These are phyloP conservation scores for Chloroidium sp. DNA, from an alignment of 163 green algal species.

Conservation along the genomic window DNA sequence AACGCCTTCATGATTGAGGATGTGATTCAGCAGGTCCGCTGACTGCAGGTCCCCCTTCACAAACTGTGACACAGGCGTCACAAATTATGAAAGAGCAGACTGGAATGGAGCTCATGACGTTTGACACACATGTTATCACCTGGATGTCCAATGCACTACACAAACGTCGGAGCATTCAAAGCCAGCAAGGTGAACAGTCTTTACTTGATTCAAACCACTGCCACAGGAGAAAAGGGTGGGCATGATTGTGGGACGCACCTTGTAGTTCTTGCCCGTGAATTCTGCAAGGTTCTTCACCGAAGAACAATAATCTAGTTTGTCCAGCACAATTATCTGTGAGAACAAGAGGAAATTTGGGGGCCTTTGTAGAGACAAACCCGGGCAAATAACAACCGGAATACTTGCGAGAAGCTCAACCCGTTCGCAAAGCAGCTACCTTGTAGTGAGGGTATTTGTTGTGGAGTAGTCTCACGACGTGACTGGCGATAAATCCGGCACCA, in stretches of 20 bases:
- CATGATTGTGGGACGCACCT: slow-evolving; percentile 29
- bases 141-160: not conserved
- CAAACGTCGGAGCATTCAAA: not conserved
- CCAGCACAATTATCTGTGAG: slow-evolving; percentile 76
- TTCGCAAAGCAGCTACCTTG: slow-evolving; percentile 45
- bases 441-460: slow-evolving; percentile 69
- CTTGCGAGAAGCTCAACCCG: not conserved
- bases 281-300: slow-evolving; percentile 71
- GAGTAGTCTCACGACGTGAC: slow-evolving; percentile 70
- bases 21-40: slow-evolving; percentile 78
- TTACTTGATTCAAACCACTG: too few species aligned
- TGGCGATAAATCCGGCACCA: slow-evolving; percentile 91
- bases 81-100: not conserved
- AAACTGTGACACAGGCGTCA: slow-evolving; percentile 16
- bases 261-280: slow-evolving; percentile 69
- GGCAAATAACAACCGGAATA: not conserved
- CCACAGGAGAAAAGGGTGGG: too few species aligned
- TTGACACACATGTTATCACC: not conserved
- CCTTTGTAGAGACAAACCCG: not conserved
- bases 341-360: not conserved
- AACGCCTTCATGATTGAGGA: slow-evolving; percentile 78
- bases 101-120: not conserved
- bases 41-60: slow-evolving; percentile 77
- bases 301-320: slow-evolving; percentile 97
- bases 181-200: too few species aligned